Evolutionary conservation across 2,329 filamentous ascomycete genomes (phyloP).

Genomic region (Phyllachora maydis): DNA sequence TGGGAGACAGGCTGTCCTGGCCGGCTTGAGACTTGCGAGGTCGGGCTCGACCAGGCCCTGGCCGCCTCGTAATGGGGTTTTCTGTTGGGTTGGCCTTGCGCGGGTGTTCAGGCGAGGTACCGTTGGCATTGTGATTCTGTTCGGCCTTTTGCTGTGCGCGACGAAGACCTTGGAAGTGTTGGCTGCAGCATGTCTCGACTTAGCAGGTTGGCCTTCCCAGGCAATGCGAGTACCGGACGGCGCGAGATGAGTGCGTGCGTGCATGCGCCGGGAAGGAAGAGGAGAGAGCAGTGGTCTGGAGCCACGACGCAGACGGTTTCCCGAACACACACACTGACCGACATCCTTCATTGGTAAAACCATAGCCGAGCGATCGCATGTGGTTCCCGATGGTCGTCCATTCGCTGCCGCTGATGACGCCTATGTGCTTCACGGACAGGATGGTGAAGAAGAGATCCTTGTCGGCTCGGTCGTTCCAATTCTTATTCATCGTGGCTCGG

Average conservation of each 20-base stretch:
- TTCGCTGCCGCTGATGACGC: slow-evolving; percentile 39
- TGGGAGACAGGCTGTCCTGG: slow-evolving; percentile 11
- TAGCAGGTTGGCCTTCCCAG: too few relatives aligned
- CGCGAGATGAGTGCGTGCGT: not conserved
- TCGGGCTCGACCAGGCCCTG: slow-evolving; percentile 33
- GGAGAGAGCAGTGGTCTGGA: not conserved
- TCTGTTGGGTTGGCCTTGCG: slow-evolving; percentile 25
- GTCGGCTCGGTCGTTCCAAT: slow-evolving; percentile 39
- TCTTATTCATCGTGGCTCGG: slow-evolving; percentile 28
- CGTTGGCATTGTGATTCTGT: slow-evolving; percentile 6
- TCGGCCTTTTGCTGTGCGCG: slow-evolving; percentile 32
- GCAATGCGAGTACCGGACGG: slow-evolving; percentile 3
- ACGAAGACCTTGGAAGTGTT: slow-evolving; percentile 39
- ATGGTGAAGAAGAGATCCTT: slow-evolving; percentile 44
- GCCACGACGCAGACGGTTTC: not conserved
- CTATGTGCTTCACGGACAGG: slow-evolving; percentile 39
- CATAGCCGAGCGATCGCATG: slow-evolving; percentile 36
- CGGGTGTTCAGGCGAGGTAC: slow-evolving; percentile 15
- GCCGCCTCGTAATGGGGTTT: slow-evolving; percentile 39
- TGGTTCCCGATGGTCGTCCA: slow-evolving; percentile 40
- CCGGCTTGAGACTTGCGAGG: too few relatives aligned
- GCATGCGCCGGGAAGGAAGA: not conserved
- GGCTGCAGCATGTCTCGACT: too few relatives aligned
- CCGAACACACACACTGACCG: slow-evolving; percentile 25
- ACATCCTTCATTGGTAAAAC: slow-evolving; percentile 43